Evolutionary conservation across 495 filamentous ascomycete species (phyloP).

Genomic region (Cercophora newfieldiana): DNA sequence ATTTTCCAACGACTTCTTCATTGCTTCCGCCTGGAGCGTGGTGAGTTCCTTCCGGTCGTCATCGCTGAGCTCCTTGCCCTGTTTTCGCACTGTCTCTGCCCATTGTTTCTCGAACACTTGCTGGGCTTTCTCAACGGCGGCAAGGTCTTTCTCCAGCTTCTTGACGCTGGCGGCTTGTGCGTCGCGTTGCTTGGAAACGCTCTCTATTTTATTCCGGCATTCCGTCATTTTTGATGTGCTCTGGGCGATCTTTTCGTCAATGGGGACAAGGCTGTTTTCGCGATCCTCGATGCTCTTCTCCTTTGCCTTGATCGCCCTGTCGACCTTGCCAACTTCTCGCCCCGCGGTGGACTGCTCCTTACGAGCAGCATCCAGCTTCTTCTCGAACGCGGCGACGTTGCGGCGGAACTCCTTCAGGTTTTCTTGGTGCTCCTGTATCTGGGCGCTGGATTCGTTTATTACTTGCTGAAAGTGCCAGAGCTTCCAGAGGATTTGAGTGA

Average conservation of each 20-base stretch:
- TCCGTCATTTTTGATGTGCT: constrained; percentile 68
- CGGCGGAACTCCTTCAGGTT: constrained; percentile 93
- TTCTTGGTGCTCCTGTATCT: constrained; percentile 93
- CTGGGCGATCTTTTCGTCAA: constrained; percentile 90
- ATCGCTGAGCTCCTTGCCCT: constrained; percentile 82
- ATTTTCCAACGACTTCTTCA: constrained; percentile 76
- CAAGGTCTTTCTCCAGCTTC: constrained; percentile 75
- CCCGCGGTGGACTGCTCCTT: constrained; percentile 76
- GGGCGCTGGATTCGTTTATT: constrained; percentile 86
- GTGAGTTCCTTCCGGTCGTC: constrained; percentile 89
- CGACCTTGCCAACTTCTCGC: constrained; percentile 77
- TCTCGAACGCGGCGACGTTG: constrained; percentile 81
- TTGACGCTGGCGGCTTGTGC: constrained; percentile 63
- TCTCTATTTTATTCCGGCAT: constrained; percentile 63
- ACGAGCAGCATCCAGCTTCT: constrained; percentile 80
- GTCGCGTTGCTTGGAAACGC: constrained; percentile 74
- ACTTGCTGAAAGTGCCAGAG: constrained; percentile 91
- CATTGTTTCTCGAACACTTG: constrained; percentile 86
- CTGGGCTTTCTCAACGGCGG: constrained; percentile 85
- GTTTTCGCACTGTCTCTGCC: constrained; percentile 75
- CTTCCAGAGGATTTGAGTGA: constrained; percentile 96
- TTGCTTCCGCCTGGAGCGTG: constrained; percentile 80
- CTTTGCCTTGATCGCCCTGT: constrained; percentile 78
- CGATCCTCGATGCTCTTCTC: constrained; percentile 87
- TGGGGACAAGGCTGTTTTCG: constrained; percentile 80